Evolutionary conservation across 306 rosid genomes (phyloP).

Genomic region (Dalbergia cultrata): DNA sequence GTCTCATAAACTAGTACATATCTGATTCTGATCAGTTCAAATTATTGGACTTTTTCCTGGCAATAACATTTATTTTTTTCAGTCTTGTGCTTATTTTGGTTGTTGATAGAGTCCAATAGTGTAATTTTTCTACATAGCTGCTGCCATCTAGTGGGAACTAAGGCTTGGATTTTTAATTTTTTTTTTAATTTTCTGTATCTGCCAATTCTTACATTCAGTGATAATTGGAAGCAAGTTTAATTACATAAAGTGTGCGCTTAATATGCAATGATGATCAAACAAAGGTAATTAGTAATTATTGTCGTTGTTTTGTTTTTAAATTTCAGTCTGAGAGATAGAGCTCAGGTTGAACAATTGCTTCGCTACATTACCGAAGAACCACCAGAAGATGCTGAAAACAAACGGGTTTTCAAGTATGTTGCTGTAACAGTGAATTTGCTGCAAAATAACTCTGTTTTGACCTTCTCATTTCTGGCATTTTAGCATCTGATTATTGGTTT

Average conservation of each 20-base stretch:
- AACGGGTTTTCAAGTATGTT: conserved; percentile 84
- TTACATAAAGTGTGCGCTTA: conserved; percentile 16
- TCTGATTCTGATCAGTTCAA: conserved; percentile 27
- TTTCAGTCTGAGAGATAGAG: conserved; percentile 85
- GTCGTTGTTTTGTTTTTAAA: conserved; percentile 20
- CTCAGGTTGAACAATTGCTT: conserved; percentile 91
- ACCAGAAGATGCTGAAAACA: conserved; percentile 88
- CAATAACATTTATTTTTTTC: not conserved
- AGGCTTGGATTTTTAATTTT: not conserved
- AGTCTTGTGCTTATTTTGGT: conserved; percentile 17
- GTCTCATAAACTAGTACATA: conserved; percentile 89
- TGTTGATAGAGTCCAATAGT: not conserved
- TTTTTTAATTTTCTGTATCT: conserved; percentile 28
- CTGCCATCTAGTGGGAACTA: not conserved
- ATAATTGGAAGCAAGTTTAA: conserved; percentile 37
- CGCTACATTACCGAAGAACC: conserved; percentile 85
- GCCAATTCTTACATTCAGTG: conserved; percentile 4
- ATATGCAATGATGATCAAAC: conserved; percentile 37
- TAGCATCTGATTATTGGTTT: conserved; percentile 45
- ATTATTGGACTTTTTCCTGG: not conserved
- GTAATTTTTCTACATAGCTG: not conserved
- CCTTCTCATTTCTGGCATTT: not conserved
- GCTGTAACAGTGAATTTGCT: conserved; percentile 33
- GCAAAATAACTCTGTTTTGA: conserved; percentile 6
- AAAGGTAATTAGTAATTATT: conserved; percentile 34